Evolutionary conservation across 2,329 filamentous ascomycete species (phyloP), one percentile per base, ranked within the genome.

Genomic region (Aquanectria penicillioides): DNA sequence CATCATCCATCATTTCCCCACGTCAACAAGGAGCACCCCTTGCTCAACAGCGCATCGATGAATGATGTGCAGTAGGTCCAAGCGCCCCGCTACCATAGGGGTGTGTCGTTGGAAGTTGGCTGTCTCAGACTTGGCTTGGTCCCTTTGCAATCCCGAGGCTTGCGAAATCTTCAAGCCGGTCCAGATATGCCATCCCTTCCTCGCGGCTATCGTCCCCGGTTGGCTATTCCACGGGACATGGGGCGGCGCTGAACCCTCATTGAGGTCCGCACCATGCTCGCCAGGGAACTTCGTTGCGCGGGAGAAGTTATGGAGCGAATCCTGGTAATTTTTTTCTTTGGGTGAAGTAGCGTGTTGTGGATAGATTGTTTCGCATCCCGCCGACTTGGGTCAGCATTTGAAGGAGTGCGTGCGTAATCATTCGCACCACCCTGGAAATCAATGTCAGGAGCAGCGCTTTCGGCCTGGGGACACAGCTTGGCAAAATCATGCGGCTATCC

Each of bases 11-110:
- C 36, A 65, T 62, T 66, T 68, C 61, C 62, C 59, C 65, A 59
- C 62, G 64, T 46, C 50, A 49, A 57, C 57, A 52, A 63, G 48
- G 51, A 59, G 37, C 44, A 53, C 60, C 59, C 62, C 64, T 55
- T 60, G 48, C 43, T 60, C 49, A 36, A 28, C 41, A 41, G 61
- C 64, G 56, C 41, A 63, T 61, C 59, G 53, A 48, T 63, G 58
- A 58, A 68, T 70, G 68, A 68, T 70, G 63, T 67, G 66, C 68
- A 66, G 62, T 57, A 66, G 68, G 68, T 55, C 68, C 58, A 64
- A 69, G 65, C 68, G 62, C 61, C 44, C 57, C 57, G 54, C 50
- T 59, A 56, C 37, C 58, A 61, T 41, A 34, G 57, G 59, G 59
- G 61, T 37, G 59, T 67, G 51, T 44, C 47, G 50, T 57, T 59